phyloP scores from a whole-genome alignment of 176 grass and related monocot genomes.

The Cenchrus fungigraminus region DNA sequence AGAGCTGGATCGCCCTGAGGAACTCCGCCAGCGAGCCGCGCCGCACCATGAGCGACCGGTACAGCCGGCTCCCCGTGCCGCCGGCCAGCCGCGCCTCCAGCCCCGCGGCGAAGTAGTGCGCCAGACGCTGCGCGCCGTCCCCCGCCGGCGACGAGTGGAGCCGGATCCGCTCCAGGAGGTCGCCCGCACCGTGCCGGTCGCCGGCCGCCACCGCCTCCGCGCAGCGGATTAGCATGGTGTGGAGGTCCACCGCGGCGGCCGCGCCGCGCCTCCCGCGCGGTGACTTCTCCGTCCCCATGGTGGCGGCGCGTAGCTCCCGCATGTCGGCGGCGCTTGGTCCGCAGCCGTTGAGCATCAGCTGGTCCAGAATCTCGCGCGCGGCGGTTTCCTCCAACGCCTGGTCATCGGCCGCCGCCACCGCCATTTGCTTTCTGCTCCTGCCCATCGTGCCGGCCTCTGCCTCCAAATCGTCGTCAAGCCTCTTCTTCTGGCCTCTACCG shows the following conservation, averaged over 20 bases:
- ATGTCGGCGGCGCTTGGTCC: not conserved
- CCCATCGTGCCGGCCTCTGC: conserved; percentile 6
- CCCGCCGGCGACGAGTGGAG: conserved; percentile 50
- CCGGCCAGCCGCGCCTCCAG: conserved; percentile 55
- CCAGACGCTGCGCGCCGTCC: conserved; percentile 62
- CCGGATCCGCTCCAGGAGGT: conserved; percentile 55
- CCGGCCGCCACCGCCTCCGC: conserved; percentile 49
- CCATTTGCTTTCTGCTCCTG: conserved; percentile 59
- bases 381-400: conserved; percentile 34
- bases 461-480: conserved; percentile 30
- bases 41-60: not conserved
- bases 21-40: conserved; percentile 7
- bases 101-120: conserved; percentile 56
- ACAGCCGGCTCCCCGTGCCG: conserved; percentile 48
- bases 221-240: conserved; percentile 7
- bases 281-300: not conserved
- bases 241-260: not conserved
- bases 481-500: conserved; percentile 23
- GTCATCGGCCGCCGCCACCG: not conserved
- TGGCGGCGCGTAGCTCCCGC: conserved; percentile 30
- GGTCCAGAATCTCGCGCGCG: conserved; percentile 52
- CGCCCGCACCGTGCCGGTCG: conserved; percentile 32
- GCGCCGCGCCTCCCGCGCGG: no score
- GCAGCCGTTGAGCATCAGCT: conserved; percentile 16
- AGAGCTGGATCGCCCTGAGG: conserved; percentile 42